A percentile compares a stretch with the other conserved stretches of the same genome.
Conservation (phyloP, 2,329 filamentous ascomycete species). For the Sarocladium strictum region DNA sequence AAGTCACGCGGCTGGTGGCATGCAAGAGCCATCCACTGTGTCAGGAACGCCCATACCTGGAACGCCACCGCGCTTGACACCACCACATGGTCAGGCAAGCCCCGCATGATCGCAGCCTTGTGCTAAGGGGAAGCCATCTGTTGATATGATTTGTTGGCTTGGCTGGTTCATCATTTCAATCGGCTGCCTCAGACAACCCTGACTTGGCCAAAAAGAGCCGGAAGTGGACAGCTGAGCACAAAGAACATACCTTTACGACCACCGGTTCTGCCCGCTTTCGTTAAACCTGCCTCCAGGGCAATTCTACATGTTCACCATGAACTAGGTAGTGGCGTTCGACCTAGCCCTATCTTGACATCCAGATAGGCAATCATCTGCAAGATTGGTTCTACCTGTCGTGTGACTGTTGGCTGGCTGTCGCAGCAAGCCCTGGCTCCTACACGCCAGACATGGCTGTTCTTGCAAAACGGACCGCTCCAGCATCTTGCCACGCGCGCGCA, state of each 20-base stretch:
- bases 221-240: neutral
- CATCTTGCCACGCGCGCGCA: neutral
- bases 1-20: slow-evolving; percentile 1
- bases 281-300: too few species aligned
- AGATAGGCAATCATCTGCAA: too few species aligned
- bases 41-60: too few species aligned
- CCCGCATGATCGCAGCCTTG: slow-evolving; percentile 1
- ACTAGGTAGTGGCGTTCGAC: too few species aligned
- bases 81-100: neutral
- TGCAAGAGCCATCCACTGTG: neutral
- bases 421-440: too few species aligned
- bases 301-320: too few species aligned
- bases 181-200: neutral
- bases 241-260: neutral
- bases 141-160: neutral
- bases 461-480: too few species aligned
- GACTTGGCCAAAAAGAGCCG: neutral
- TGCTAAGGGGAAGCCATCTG: neutral
- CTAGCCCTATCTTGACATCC: too few species aligned
- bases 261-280: too few species aligned
- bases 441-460: too few species aligned
- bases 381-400: too few species aligned
- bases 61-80: neutral
- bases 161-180: neutral
- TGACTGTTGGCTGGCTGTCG: too few species aligned